Conservation (phyloP, 2,329 filamentous ascomycete species). For the Epichloe gansuensis region DNA sequence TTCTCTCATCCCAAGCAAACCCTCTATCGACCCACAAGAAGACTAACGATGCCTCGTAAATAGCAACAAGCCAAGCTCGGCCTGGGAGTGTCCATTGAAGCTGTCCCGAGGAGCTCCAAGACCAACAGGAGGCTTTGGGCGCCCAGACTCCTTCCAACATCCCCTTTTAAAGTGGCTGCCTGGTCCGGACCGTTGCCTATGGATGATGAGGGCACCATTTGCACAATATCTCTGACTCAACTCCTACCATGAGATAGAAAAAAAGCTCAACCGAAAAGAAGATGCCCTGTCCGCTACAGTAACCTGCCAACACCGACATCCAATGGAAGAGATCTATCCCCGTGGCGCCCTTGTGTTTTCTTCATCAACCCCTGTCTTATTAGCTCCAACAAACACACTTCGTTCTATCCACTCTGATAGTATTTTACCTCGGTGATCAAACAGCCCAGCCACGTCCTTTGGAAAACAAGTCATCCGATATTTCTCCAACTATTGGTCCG, state of each 20-base stretch:
- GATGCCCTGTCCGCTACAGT: not conserved
- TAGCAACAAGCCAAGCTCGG: conserved; percentile 94
- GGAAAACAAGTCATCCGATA: not conserved
- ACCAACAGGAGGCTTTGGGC: conserved; percentile 58
- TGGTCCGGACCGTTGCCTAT: not conserved
- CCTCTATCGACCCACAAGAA: conserved; percentile 9
- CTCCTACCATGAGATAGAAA: conserved; percentile 13
- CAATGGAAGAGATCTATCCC: not conserved
- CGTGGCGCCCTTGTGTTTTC: not conserved
- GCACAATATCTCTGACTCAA: conserved; percentile 9
- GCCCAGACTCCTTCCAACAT: conserved; percentile 43
- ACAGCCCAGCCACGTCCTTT: not conserved
- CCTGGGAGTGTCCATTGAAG: conserved; percentile 84
- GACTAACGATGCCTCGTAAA: not conserved
- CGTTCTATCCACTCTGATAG: not conserved
- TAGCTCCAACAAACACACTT: not conserved
- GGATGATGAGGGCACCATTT: conserved; percentile 9
- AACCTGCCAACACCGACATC: not conserved
- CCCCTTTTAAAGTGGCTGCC: conserved; percentile 42
- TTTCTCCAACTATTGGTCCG: not conserved
- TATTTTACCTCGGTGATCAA: not conserved
- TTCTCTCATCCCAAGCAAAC: conserved; percentile 10
- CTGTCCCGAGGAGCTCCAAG: conserved; percentile 74
- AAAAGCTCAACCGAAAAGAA: not conserved
- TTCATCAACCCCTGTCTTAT: not conserved